Evolutionary conservation across 2,329 filamentous ascomycete genomes (phyloP).

Genomic region (Diplodia intermedia): DNA sequence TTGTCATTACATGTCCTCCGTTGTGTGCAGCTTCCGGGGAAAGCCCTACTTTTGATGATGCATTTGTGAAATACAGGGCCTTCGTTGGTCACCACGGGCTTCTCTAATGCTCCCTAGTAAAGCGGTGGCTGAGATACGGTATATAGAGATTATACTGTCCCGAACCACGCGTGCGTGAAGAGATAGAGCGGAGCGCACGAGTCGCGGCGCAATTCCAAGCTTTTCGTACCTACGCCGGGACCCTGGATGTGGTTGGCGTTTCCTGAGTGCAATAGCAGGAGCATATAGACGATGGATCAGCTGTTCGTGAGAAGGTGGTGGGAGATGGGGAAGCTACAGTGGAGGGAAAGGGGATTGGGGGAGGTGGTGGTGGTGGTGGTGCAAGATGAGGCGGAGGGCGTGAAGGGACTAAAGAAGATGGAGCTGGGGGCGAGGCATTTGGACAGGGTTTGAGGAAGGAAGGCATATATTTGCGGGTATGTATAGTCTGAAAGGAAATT

Average conservation of each 20-base stretch:
- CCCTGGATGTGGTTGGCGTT: slow-evolving; percentile 12
- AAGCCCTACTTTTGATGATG: too few relatives aligned
- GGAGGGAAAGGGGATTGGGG: background rate
- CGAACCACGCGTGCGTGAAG: slow-evolving; percentile 17
- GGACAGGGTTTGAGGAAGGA: background rate
- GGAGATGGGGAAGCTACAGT: background rate
- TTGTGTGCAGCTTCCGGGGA: too few relatives aligned
- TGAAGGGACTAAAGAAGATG: background rate
- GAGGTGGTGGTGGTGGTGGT: background rate
- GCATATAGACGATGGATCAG: slow-evolving; percentile 9
- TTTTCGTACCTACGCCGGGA: slow-evolving; percentile 1
- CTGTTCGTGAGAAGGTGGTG: slow-evolving; percentile 2
- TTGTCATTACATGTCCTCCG: too few relatives aligned
- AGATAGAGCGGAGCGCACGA: slow-evolving; percentile 5
- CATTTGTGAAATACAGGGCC: too few relatives aligned
- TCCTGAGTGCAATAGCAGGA: slow-evolving; percentile 10
- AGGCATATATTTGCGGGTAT: background rate
- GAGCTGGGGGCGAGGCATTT: background rate
- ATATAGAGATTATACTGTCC: slow-evolving; percentile 18
- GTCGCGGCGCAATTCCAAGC: slow-evolving; percentile 27
- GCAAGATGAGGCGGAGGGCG: background rate
- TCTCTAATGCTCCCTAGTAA: background rate
- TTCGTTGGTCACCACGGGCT: background rate
- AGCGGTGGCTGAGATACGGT: slow-evolving; percentile 14
- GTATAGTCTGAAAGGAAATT: too few relatives aligned